Evolutionary conservation across 192 early-diverging fungal species (phyloP), one percentile per base, ranked within the genome.

Genomic region (Coemansia sp.): DNA sequence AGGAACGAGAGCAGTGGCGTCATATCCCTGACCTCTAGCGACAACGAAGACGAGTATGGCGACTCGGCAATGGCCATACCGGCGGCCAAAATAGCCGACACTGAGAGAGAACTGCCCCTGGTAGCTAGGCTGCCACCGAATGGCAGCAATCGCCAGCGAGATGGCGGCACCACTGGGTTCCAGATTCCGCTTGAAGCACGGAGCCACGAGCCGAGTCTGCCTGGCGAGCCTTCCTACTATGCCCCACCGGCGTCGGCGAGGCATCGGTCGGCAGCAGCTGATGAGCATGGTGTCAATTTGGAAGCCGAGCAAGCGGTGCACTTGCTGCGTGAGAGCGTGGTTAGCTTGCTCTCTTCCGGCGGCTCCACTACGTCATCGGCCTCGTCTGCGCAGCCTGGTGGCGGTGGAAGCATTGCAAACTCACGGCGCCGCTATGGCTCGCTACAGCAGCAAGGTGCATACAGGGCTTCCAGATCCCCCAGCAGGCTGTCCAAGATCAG

Each of bases 21-120:
- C 35, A 80, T 80, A 23, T 80, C 77, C 48, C 68, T 80, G 52
- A 80, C 77, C 39, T 71, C 72, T 25, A 80, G 72, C 62, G 77
- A 80, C 62, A 59, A 64, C 23, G 77, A 80, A 56, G 77, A 80
- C 10, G 77, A 74, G 18, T 47, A n/a, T 14, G 21, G 33, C 3
- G 69, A 70, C 20, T 64, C 56, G 9, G 62, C 57, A 26, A 31
- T 64, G 20, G 57, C 25, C 28, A 55, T 59, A 21, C 33, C 56
- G 11, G 28, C 25, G 37, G 61, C 42, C 26, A 36, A 42, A 48
- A 36, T 25, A 12, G 53, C 6, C 20, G 21, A 41, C 10, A 26
- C 48, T 0, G 52, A 14, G 13, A 55, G 26, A 55, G 52, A 31
- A 21, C 52, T 14, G 52, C 33, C 52, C 13, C 52, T 28, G 5